Evolutionary conservation across 768 basidiomycete species (phyloP).

Genomic region (Pleurotus platypus): DNA sequence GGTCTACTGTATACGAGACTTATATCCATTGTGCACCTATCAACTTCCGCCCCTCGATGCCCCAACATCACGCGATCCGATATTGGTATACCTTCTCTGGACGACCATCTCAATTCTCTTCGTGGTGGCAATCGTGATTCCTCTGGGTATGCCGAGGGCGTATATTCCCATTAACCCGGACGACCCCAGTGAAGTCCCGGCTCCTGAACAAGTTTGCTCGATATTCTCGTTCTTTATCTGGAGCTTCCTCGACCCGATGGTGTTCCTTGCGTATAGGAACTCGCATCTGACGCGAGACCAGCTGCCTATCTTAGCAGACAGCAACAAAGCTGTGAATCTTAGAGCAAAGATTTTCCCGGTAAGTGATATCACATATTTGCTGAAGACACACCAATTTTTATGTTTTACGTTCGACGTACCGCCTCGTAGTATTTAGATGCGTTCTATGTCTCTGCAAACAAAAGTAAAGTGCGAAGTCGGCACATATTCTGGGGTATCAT

Average conservation of each 20-base stretch:
- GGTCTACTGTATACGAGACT: constrained; percentile 50
- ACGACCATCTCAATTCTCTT: constrained; percentile 39
- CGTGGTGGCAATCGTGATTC: constrained; percentile 41
- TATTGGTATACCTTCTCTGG: constrained; percentile 47
- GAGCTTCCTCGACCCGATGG: constrained; percentile 51
- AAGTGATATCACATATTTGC: neutral
- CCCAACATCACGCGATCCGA: neutral
- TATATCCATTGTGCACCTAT: constrained; percentile 57
- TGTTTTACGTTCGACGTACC: neutral
- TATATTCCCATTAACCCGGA: constrained; percentile 54
- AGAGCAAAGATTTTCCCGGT: constrained; percentile 23
- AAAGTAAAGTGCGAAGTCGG: constrained; percentile 6
- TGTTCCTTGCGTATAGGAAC: constrained; percentile 42
- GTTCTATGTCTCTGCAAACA: constrained; percentile 22
- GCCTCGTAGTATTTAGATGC: constrained; percentile 11
- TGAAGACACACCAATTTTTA: neutral
- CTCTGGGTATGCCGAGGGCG: constrained; percentile 45
- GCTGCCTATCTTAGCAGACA: constrained; percentile 63
- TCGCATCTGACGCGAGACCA: constrained; percentile 48
- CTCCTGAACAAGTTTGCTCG: constrained; percentile 53
- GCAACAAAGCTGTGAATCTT: constrained; percentile 36
- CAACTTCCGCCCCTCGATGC: constrained; percentile 39
- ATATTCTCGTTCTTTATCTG: constrained; percentile 40
- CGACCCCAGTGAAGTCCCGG: constrained; percentile 29
- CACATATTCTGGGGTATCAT: constrained; percentile 17